phyloP scores from a whole-genome alignment of 2,329 filamentous ascomycete genomes.

The Xylaria sp. region DNA sequence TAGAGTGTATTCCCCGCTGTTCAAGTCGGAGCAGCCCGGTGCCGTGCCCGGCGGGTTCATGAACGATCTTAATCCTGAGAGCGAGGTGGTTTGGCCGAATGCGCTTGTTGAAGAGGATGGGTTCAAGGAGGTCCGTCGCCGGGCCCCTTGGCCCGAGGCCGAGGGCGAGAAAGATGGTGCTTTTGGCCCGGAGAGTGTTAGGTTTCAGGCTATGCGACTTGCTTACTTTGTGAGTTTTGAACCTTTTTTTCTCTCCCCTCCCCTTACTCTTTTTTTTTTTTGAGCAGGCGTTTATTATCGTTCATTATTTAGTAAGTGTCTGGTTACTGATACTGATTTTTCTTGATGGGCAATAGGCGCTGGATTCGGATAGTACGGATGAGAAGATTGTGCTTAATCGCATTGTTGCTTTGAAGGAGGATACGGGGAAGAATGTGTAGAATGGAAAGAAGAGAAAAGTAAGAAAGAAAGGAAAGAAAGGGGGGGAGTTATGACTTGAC shows the following conservation, averaged over 20 bases:
- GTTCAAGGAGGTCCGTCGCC: neutral
- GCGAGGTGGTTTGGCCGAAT: constrained; percentile 77
- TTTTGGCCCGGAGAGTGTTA: neutral
- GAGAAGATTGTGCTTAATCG: neutral
- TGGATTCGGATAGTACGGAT: neutral
- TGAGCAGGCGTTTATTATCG: too few species aligned
- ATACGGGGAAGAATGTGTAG: neutral
- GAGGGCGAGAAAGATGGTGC: neutral
- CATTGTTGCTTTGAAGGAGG: neutral
- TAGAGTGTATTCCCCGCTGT: constrained; percentile 80
- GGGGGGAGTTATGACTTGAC: too few species aligned
- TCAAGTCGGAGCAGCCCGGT: constrained; percentile 84
- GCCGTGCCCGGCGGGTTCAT: constrained; percentile 80
- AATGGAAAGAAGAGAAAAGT: too few species aligned
- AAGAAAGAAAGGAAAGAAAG: too few species aligned
- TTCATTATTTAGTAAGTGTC: too few species aligned
- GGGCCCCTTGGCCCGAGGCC: neutral
- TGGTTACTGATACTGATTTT: neutral
- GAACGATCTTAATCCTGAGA: constrained; percentile 82
- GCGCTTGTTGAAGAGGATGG: too few species aligned
- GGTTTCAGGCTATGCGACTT: neutral
- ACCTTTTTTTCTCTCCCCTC: neutral
- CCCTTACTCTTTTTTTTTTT: neutral
- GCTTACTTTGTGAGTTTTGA: neutral
- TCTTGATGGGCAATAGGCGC: neutral